Evolutionary conservation across 1,284 basidiomycete species (phyloP), one percentile per base, ranked within the genome.

Genomic region (Apiotrichum montevideense): DNA sequence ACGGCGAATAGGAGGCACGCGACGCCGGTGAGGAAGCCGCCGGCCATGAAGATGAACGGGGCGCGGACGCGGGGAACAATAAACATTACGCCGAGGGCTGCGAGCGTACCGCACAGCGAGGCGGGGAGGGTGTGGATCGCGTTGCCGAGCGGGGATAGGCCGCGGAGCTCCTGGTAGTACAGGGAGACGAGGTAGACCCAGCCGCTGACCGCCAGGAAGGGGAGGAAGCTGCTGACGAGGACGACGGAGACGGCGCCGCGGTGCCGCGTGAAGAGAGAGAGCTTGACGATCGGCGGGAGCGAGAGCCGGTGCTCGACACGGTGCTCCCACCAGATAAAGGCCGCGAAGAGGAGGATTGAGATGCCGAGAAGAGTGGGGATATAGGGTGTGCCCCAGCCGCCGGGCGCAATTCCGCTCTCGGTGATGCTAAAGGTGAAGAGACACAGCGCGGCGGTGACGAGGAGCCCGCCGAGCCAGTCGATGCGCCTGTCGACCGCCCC

Each of bases 291-390:
- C 4, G 67, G 64, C 6, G 66, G 66, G 44, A 63, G 54, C 29
- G 63, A 57, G 32, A 41, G 45, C 6, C 56, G 63, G 32, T 45
- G 51, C 54, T 68, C 66, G 15, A 71, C 59, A 46, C 63, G 57
- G 33, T 57, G 59, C 49, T 66, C 66, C 62, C 65, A 76, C 35
- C 66, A 58, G 7, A 63, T 66, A 45, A 74, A 76, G 7, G 52
- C 63, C 4, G 63, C 51, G 33, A 74, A 60, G 21, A 74, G 59
- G 14, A 71, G 41, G 21, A 71, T 51, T 1, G 68, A 69, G 15
- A 72, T 32, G 46, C 55, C 66, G 8, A 74, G 61, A 2, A 71
- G 54, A 1, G 61, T 66, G 3, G 67, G 63, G n/a, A 73, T 62
- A 49, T 72, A 71, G 53, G 55, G 35, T 10, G 65, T 62, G 15